Percentiles rank a stretch among this genome's conserved stretches.
phyloP scores from a whole-genome alignment of 1,284 basidiomycete genomes.

The Leccinum solheimii region DNA sequence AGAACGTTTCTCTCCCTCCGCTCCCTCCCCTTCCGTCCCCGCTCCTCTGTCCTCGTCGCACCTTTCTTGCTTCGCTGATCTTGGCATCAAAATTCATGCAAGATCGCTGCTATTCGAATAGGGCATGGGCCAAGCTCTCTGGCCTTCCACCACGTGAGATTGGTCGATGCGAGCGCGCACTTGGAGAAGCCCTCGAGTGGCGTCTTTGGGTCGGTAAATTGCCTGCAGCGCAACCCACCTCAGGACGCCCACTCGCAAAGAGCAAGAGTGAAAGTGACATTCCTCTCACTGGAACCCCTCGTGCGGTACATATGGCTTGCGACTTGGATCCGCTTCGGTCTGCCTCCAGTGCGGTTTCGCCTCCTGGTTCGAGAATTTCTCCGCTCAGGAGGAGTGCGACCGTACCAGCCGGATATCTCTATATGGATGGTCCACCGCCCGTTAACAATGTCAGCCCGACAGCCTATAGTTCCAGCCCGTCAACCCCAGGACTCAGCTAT shows the following conservation, averaged over 20 bases:
- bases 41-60: constrained; percentile 81
- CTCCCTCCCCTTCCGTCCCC: constrained; percentile 67
- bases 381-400: constrained; percentile 30
- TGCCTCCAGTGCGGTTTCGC: constrained; percentile 2
- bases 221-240: constrained; percentile 34
- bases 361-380: constrained; percentile 13
- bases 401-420: constrained; percentile 17
- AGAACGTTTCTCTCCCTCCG: constrained; percentile 37
- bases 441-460: constrained; percentile 19
- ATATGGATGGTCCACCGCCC: constrained; percentile 15
- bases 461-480: constrained; percentile 37
- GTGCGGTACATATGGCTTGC: not conserved
- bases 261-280: constrained; percentile 32
- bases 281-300: constrained; percentile 2
- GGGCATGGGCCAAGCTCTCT: constrained; percentile 87
- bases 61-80: constrained; percentile 87
- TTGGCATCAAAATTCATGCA: constrained; percentile 91
- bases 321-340: constrained; percentile 9
- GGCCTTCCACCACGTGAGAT: constrained; percentile 78
- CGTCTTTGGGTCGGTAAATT: constrained; percentile 80
- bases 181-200: constrained; percentile 79
- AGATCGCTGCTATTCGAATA: constrained; percentile 90
- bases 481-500: constrained; percentile 53
- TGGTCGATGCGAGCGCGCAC: constrained; percentile 75
- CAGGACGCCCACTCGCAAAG: constrained; percentile 31